Evolutionary conservation across 2,329 filamentous ascomycete genomes (phyloP).

Genomic region (Penicillium sp.): DNA sequence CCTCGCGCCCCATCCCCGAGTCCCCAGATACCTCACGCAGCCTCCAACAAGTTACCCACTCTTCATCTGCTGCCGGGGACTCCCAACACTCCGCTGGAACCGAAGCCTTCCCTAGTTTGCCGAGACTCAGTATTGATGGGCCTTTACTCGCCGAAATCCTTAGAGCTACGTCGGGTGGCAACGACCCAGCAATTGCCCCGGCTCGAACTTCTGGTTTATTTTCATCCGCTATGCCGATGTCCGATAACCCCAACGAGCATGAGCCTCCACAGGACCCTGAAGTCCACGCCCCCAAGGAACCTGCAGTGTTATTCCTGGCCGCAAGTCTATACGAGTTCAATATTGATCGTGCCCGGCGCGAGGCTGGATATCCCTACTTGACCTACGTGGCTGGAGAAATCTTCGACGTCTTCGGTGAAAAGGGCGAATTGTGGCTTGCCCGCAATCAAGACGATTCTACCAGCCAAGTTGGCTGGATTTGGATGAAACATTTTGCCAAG

Average conservation of each 20-base stretch:
- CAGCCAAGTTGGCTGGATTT: slow-evolving; percentile 90
- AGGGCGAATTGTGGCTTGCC: slow-evolving; percentile 95
- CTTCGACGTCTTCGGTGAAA: slow-evolving; percentile 91
- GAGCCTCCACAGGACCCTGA: slow-evolving; percentile 28
- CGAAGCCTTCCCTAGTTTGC: slow-evolving; percentile 40
- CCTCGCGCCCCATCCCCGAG: slow-evolving; percentile 51
- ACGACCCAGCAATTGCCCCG: slow-evolving; percentile 34
- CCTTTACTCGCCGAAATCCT: slow-evolving; percentile 46
- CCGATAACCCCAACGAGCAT: slow-evolving; percentile 60
- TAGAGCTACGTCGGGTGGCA: slow-evolving; percentile 28
- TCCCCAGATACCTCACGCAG: slow-evolving; percentile 55
- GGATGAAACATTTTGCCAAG: slow-evolving; percentile 93
- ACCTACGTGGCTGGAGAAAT: slow-evolving; percentile 95
- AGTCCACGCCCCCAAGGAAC: slow-evolving; percentile 35
- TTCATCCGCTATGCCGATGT: slow-evolving; percentile 80
- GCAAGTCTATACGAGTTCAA: slow-evolving; percentile 97
- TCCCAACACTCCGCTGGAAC: slow-evolving; percentile 4
- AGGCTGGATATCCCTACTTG: slow-evolving; percentile 93
- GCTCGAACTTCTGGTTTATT: slow-evolving; percentile 74
- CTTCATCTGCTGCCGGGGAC: slow-evolving; percentile 8
- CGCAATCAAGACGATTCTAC: slow-evolving; percentile 90
- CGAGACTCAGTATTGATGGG: slow-evolving; percentile 46
- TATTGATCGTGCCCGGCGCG: slow-evolving; percentile 85
- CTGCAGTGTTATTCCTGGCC: slow-evolving; percentile 80
- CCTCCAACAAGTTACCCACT: slow-evolving; percentile 48